Base-by-base conservation (phyloP, 2,329 filamentous ascomycete genomes). In the Arachnomyces sp. region DNA sequence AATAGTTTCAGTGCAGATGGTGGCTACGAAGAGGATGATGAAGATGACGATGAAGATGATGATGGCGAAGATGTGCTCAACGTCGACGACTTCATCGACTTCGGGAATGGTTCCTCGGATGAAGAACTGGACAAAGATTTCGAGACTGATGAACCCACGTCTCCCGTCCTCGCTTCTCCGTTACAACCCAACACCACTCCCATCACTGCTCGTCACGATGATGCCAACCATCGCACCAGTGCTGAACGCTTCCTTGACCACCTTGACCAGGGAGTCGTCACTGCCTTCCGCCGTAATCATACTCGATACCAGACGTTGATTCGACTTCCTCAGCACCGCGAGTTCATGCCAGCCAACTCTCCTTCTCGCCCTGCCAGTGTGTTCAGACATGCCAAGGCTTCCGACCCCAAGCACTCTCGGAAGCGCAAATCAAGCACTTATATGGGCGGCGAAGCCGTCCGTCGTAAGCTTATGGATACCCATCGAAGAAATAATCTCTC, bases 1-100 rank as follows among this genome's bases (percentile, higher is more conserved):
- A 71, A 72, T 8, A 73, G 64, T 40, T 64, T 74, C 43, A 64
- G 65, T 32, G 60, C 76, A 9, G 79, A 84, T 45, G 72, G 74
- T 39, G 72, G 74, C 64, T 50, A 74, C 66, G 72, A 76, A 33
- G 70, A 74, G 20, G 74, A 77, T 14, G 73, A 74, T 14, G 79
- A 82, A 2, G 73, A 77, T 35, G 70, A 75, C 16, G 76, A 78
- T 12, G 72, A 73, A 16, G 80, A 82, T 35, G 79, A 83, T 15
- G 79, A 74, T 17, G 80, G 84, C 48, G 70, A 76, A 51, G 70
- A 71, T 40, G 64, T 83, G 12, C 61, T 68, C 42, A 76, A 81
- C 45, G 70, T 88, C 8, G 77, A 82, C 38, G 82, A 89, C 55
- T 84, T 90, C 46, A 77, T 89, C 49, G 73, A 79, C 38, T 82